Conservation (phyloP, 345 rosid species). For the Sonneratia alba region DNA sequence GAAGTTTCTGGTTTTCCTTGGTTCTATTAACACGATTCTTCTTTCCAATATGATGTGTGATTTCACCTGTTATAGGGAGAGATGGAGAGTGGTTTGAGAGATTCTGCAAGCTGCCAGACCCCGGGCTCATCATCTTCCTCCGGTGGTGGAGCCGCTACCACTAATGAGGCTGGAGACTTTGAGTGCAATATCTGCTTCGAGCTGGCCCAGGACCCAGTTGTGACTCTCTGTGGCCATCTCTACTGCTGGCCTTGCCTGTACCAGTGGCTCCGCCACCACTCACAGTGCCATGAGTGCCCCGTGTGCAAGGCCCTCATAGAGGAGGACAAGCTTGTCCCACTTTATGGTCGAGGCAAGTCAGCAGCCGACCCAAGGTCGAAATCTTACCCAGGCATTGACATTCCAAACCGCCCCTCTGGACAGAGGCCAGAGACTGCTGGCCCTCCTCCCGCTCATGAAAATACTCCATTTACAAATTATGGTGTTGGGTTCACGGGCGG, state of each 20-base stretch:
- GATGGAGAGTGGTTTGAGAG: slow-evolving; percentile 47
- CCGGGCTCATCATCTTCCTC: slow-evolving; percentile 26
- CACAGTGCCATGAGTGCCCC: slow-evolving; percentile 79
- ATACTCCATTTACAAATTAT: slow-evolving; percentile 37
- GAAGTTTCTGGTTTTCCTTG: too few species aligned
- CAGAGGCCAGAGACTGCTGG: slow-evolving; percentile 76
- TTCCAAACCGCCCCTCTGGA: slow-evolving; percentile 63
- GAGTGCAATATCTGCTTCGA: slow-evolving; percentile 97
- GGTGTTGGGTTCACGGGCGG: slow-evolving; percentile 71
- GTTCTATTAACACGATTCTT: neutral
- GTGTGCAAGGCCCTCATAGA: slow-evolving; percentile 85
- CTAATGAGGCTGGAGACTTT: slow-evolving; percentile 60
- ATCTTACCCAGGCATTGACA: slow-evolving; percentile 52
- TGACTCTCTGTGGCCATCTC: slow-evolving; percentile 87
- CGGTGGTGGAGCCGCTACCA: slow-evolving; percentile 15
- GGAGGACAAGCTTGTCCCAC: slow-evolving; percentile 89
- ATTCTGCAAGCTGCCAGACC: slow-evolving; percentile 30
- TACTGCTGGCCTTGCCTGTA: slow-evolving; percentile 95
- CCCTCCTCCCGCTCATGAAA: slow-evolving; percentile 11
- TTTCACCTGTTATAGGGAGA: slow-evolving; percentile 6
- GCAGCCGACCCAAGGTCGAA: slow-evolving; percentile 65
- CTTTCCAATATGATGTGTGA: neutral
- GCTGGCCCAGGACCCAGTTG: slow-evolving; percentile 76
- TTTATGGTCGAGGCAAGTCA: slow-evolving; percentile 80
- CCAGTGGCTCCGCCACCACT: slow-evolving; percentile 79